phyloP scores from a whole-genome alignment of 2,329 filamentous ascomycete species.

The Corynespora cassiicola region DNA sequence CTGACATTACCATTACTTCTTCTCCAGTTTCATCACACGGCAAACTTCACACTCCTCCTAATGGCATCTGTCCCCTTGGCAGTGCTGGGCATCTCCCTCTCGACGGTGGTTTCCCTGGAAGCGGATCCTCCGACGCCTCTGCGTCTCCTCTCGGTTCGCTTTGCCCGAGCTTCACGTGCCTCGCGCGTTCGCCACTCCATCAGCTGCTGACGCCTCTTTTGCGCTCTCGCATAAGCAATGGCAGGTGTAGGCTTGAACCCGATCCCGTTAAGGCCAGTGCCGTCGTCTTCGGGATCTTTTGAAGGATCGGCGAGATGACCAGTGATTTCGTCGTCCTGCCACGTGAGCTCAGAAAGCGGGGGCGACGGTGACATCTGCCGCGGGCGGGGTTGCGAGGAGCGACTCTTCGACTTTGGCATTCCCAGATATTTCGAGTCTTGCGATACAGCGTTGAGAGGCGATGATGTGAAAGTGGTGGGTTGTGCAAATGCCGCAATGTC shows the following conservation, averaged over 20 bases:
- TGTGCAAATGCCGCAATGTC: conserved; percentile 37
- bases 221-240: conserved; percentile 62
- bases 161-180: conserved; percentile 64
- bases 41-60: conserved; percentile 40
- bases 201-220: conserved; percentile 64
- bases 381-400: conserved; percentile 20
- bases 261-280: conserved; percentile 68
- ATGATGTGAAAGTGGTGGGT: conserved; percentile 32
- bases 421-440: conserved; percentile 11
- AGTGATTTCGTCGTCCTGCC: conserved; percentile 69
- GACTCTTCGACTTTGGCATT: conserved; percentile 9
- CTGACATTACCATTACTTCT: no score
- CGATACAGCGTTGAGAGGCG: conserved; percentile 10
- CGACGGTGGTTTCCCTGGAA: conserved; percentile 35
- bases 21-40: conserved; percentile 33
- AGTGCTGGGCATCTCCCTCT: conserved; percentile 27
- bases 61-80: conserved; percentile 10
- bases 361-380: conserved; percentile 38
- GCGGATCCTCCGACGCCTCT: conserved; percentile 34
- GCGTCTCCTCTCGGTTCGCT: conserved; percentile 59
- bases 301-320: conserved; percentile 59
- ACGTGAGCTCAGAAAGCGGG: conserved; percentile 50
- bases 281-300: conserved; percentile 65
- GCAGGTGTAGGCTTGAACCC: conserved; percentile 68
- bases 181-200: conserved; percentile 66